Base-by-base conservation (phyloP, 768 basidiomycete species). In the Candolleomyces eurysporus region DNA sequence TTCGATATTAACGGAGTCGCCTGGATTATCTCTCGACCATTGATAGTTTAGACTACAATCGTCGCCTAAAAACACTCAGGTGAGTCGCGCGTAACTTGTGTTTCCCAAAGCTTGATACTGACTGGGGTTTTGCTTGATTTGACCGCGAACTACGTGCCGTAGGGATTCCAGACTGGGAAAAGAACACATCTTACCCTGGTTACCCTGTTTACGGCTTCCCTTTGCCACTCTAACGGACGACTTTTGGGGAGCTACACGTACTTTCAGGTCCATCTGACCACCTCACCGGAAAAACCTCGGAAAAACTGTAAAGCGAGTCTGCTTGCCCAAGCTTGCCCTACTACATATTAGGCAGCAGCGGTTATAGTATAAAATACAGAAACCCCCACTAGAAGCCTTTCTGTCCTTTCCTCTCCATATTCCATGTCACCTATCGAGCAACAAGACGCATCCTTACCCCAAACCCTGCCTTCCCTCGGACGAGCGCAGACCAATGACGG, bases 231-330 rank as follows among this genome's bases (percentile, higher is more conserved):
- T 30, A 19, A 16, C 32, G 16, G 31, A 39, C 21, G 21, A 19
- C 31, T 22, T 26, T 30, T 7, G 32, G 31, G 8, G 17, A 11
- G 4, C 52, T 54, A 32, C 52, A 13, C 19, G 31, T 32, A 17
- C 31, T 13, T 39, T 54, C 52, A 54, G 19, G 10, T 19, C 21
- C 52, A 31, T 39, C 19, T 30, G 31, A 39, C 31, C 39, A 54
- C 52, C 52, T 31, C 52, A 54, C 52, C 52, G 52, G 52, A 54
- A n/a, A 36, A 32, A 54, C 52, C 52, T 54, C 52, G 52, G 52
- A 54, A 14, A 32, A 54, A 54, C 52, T 5, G 6, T 36, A 36
- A 36, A 36, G 36, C 36, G 1, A 7, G 11, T 36, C 21, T 39
- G 16, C 19, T 46, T 17, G 45, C 45, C 45, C 45, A 4, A 7